Base-by-base conservation (phyloP, 164 flowering plant genomes). In the Aristolochia contorta region DNA sequence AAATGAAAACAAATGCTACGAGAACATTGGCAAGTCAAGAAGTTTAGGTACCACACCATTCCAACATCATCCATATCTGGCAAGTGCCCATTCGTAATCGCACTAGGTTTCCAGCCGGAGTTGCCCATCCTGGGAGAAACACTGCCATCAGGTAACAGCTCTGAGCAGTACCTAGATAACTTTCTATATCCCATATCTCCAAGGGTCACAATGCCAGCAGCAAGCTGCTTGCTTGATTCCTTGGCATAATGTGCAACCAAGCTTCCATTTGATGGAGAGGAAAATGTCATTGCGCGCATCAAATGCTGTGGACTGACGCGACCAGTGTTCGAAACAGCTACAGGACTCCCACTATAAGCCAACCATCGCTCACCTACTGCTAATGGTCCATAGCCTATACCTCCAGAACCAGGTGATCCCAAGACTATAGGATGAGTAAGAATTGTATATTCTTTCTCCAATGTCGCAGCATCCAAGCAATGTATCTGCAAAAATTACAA, bases 291-390 rank as follows among this genome's bases (percentile, higher is more conserved):
- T 54, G 87, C 69, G 57, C 83, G 71, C 6, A 76, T 69, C 21
- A 86, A 63, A 67, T 79, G 82, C 47, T 86, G 84, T 61, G 96
- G 91, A 57, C 63, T 79, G 45, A 89, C 84, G 55, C 80, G 83
- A 12, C 82, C 81, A 4, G 76, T 60, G 57, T 71, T 74, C 25
- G 86, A 71, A 14, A 69, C 58, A 3, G 66, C 63, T 43, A 83
- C 81, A 8, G 81, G 83, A 77, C 71, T 81, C 56, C 93, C 93
- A 72, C 85, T 79, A 57, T 89, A 84, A 54, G 96, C 96, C 65
- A 89, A 61, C 93, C 96, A 89, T 65, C 96, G 75, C 16, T 84
- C 75, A 46, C 96, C 93, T 72, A 89, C 79, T 50, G 93, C 96
- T 67, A 89, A 83, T 30, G 96, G 91, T 32, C 96, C 93, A 73